Base-by-base conservation (phyloP, 163 green algal genomes). In the Coccomyxa subellipsoidea region DNA sequence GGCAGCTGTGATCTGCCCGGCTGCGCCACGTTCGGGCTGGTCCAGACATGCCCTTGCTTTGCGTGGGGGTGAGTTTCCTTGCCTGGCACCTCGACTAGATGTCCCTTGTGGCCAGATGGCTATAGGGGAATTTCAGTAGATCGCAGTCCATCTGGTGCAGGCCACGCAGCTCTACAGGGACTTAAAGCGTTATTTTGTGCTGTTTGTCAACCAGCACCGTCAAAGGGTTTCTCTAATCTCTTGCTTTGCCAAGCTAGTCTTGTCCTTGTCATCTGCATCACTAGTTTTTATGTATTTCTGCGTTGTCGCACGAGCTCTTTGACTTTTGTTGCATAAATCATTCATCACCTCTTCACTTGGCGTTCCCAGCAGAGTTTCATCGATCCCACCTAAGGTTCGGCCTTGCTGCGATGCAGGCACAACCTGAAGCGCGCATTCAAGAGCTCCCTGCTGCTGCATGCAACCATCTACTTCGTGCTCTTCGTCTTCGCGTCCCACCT, bases 401-500 rank as follows among this genome's bases (percentile, higher is more conserved):
- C n/a, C n/a, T n/a, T n/a, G n/a, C n/a, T n/a, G n/a, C n/a, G n/a
- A n/a, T n/a, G n/a, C 39, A 72, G 77, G 39, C 69, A 75, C 29
- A 81, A 81, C 77, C 35, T 81, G 39, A 81, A 81, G 39, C 66
- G 35, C 27, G 77, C 77, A n/a, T 75, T 81, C 40, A 38, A 54
- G 27, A 66, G 38, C 21, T 81, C 77, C 35, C 23, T 75, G 9
- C 31, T 81, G 66, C 69, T 66, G 77, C 77, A 81, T 29, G n/a
- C 77, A n/a, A 25, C 66, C n/a, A 39, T 81, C 12, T 81, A 81
- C 77, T 75, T 81, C 40, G 37, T 34, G 2, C 37, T 80, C 4
- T 70, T 54, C 32, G 8, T 80, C 4, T 54, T 80, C n/a, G n/a
- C 76, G 25, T 66, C 47, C 35, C 27, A 73, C 66, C 66, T 73